phyloP scores from a whole-genome alignment of 2,329 filamentous ascomycete species.

The Fusarium praegraminearum region DNA sequence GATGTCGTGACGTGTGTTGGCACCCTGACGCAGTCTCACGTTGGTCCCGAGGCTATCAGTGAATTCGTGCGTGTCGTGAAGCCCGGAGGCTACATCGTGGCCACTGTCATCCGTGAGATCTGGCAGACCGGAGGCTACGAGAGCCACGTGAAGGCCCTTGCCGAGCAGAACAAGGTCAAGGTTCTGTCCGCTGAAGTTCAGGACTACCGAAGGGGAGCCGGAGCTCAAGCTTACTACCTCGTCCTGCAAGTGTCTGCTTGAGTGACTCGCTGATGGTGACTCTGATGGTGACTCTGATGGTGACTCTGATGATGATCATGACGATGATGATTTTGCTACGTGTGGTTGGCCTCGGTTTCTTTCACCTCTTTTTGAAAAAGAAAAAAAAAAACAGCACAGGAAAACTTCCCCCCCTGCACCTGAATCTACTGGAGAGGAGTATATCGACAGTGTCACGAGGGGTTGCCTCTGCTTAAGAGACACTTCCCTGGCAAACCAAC shows the following conservation, averaged over 20 bases:
- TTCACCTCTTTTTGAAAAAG: constrained; percentile 5
- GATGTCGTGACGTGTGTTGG: constrained; percentile 66
- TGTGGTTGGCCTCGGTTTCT: constrained; percentile 11
- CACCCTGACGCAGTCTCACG: constrained; percentile 67
- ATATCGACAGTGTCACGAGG: constrained; percentile 4
- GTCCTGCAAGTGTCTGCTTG: constrained; percentile 45
- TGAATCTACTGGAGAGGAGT: constrained; percentile 3
- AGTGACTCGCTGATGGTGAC: constrained; percentile 25
- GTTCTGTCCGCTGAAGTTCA: constrained; percentile 48
- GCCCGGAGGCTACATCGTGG: constrained; percentile 61
- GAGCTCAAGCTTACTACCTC: constrained; percentile 50
- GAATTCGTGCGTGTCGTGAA: constrained; percentile 65
- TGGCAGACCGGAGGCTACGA: constrained; percentile 63
- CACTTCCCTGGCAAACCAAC: constrained; percentile 3
- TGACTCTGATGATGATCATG: constrained; percentile 21
- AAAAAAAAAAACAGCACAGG: constrained; percentile 18
- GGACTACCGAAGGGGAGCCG: constrained; percentile 50
- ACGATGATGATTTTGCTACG: constrained; percentile 14
- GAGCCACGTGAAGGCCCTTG: constrained; percentile 53
- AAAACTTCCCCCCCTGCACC: not conserved
- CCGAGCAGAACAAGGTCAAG: constrained; percentile 47
- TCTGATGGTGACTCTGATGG: constrained; percentile 15
- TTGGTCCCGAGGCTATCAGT: constrained; percentile 62
- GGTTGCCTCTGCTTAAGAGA: constrained; percentile 1
- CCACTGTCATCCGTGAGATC: constrained; percentile 63